Evolutionary conservation across 2,329 filamentous ascomycete species (phyloP).

Genomic region (Westerdykella sp.): DNA sequence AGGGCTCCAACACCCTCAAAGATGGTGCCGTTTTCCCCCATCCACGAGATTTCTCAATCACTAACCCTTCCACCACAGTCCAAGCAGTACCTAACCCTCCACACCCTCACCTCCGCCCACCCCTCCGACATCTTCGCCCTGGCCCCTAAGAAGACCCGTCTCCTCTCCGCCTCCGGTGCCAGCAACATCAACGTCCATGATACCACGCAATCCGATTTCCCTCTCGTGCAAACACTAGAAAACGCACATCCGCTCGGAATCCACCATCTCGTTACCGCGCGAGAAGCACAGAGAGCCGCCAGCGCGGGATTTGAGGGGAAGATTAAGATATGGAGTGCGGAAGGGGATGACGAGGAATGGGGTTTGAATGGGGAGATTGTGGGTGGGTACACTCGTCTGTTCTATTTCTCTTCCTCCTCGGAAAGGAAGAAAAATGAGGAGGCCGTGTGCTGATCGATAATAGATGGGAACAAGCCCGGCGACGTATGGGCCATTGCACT

Average conservation of each 20-base stretch:
- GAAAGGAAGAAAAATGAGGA: background rate
- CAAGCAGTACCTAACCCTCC: conserved; percentile 94
- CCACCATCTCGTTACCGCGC: conserved; percentile 74
- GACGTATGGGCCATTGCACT: conserved; percentile 85
- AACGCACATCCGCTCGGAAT: conserved; percentile 81
- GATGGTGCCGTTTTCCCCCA: conserved; percentile 8
- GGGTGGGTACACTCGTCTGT: conserved; percentile 25
- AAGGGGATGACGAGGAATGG: conserved; percentile 46
- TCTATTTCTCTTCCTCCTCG: conserved; percentile 2
- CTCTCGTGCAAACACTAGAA: conserved; percentile 71
- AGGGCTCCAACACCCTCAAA: background rate
- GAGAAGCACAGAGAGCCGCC: conserved; percentile 64
- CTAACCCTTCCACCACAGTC: conserved; percentile 54
- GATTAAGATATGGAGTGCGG: conserved; percentile 71
- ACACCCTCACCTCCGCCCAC: conserved; percentile 85
- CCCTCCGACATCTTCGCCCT: conserved; percentile 78
- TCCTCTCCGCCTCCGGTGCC: conserved; percentile 80
- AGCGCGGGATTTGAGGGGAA: conserved; percentile 87
- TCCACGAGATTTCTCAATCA: background rate
- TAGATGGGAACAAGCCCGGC: conserved; percentile 54
- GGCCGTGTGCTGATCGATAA: conserved; percentile 4
- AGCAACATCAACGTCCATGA: conserved; percentile 76
- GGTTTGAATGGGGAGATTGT: conserved; percentile 46
- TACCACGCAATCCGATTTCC: conserved; percentile 63
- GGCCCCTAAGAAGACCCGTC: conserved; percentile 63